phyloP scores from a whole-genome alignment of 352 stramenopile genomes.

The Phytopythium mirpurense region DNA sequence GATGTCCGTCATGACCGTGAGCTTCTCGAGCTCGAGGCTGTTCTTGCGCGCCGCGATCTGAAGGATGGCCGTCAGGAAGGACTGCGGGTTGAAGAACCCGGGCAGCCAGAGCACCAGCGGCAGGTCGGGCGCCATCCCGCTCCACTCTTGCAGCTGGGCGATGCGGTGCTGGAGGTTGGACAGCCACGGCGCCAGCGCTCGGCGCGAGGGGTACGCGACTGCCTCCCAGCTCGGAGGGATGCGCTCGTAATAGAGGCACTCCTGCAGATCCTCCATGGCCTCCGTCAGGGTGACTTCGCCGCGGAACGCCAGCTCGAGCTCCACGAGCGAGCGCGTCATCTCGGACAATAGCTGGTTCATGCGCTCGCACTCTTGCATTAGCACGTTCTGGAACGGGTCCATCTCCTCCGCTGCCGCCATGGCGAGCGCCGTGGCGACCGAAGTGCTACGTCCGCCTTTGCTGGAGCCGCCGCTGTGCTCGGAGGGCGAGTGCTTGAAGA shows the following conservation, averaged over 20 bases:
- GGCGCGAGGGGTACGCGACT: conserved; percentile 72
- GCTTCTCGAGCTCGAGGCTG: conserved; percentile 76
- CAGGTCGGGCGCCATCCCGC: conserved; percentile 62
- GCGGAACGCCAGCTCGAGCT: conserved; percentile 85
- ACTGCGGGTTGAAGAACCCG: conserved; percentile 81
- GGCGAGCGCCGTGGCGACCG: conserved; percentile 15
- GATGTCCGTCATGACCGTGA: conserved; percentile 75
- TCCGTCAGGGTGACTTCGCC: conserved; percentile 88
- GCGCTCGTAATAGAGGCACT: conserved; percentile 68
- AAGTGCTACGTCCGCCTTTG: conserved; percentile 29
- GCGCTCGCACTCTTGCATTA: conserved; percentile 87
- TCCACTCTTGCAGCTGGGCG: conserved; percentile 85
- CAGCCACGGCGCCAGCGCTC: conserved; percentile 79
- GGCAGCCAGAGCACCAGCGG: conserved; percentile 82
- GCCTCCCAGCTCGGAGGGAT: conserved; percentile 72
- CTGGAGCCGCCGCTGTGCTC: conserved; percentile 3
- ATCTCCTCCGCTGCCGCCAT: conserved; percentile 59
- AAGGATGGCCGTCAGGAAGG: conserved; percentile 80
- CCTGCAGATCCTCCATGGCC: conserved; percentile 80
- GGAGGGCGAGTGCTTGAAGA: conserved; percentile 53
- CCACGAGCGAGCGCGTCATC: conserved; percentile 74
- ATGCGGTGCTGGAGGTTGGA: conserved; percentile 84
- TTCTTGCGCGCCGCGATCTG: conserved; percentile 75
- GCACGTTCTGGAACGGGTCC: conserved; percentile 88
- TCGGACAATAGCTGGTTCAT: conserved; percentile 81